Evolutionary conservation across 345 rosid species (phyloP).

Genomic region (Brassica juncea): DNA sequence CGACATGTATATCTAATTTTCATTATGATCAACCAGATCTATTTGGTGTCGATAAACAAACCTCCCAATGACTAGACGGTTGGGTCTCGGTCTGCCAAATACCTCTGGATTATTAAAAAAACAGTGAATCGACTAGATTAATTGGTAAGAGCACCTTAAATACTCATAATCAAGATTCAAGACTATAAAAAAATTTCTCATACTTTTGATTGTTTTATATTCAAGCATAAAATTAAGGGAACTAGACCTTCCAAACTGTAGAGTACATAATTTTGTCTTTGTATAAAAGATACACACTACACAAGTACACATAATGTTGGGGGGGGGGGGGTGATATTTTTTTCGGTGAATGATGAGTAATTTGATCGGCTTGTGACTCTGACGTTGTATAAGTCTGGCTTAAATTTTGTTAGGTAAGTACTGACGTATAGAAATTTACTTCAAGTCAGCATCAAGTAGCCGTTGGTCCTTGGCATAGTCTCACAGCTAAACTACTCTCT

Average conservation of each 20-base stretch:
- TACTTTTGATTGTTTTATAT: neutral
- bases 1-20: no score
- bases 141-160: neutral
- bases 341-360: neutral
- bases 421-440: neutral
- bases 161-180: neutral
- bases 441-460: slow-evolving; percentile 32
- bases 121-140: no score
- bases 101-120: no score
- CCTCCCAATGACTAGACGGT: no score
- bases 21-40: no score
- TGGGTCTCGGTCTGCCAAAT: no score
- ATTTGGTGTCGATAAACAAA: no score
- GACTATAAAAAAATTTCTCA: neutral
- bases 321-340: neutral
- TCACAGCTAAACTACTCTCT: neutral
- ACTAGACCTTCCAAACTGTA: neutral
- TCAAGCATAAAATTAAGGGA: neutral
- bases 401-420: slow-evolving; percentile 31
- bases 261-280: neutral
- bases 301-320: neutral
- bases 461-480: slow-evolving; percentile 22
- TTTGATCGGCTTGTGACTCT: neutral
- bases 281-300: neutral
- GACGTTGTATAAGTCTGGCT: slow-evolving; percentile 11